phyloP scores from a whole-genome alignment of 2,329 filamentous ascomycete genomes.

The Apiospora sp. region DNA sequence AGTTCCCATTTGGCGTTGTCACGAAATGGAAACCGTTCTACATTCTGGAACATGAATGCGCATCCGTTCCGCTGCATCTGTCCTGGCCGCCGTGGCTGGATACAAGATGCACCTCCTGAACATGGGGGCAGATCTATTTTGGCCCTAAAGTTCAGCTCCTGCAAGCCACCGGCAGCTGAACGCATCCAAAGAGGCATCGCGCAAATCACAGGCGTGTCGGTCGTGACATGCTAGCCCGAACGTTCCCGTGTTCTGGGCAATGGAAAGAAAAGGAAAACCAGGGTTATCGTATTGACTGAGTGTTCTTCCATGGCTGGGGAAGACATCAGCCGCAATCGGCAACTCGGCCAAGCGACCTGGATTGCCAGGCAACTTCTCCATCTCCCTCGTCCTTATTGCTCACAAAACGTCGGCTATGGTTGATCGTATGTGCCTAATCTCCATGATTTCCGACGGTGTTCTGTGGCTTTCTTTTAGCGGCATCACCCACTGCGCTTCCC shows the following conservation, averaged over 20 bases:
- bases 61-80: background rate
- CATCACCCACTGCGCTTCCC: background rate
- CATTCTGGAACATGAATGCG: background rate
- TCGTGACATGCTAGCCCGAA: background rate
- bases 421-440: background rate
- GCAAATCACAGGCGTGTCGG: background rate
- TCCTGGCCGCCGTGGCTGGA: background rate
- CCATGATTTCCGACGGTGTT: conserved; percentile 2
- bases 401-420: background rate
- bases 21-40: background rate
- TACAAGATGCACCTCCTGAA: background rate
- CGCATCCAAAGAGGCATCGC: conserved; percentile 9
- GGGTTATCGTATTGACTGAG: background rate
- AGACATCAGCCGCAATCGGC: background rate
- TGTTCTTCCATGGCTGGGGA: background rate
- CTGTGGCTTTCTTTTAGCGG: conserved; percentile 19
- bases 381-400: background rate
- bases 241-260: background rate
- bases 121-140: background rate
- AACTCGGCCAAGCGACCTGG: background rate
- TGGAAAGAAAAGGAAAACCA: background rate
- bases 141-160: conserved; percentile 20
- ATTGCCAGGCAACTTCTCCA: background rate
- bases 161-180: conserved; percentile 20
- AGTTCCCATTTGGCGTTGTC: background rate